Base-by-base conservation (phyloP, 73 alveolate genomes). In the Paramecium pentaurelia region DNA sequence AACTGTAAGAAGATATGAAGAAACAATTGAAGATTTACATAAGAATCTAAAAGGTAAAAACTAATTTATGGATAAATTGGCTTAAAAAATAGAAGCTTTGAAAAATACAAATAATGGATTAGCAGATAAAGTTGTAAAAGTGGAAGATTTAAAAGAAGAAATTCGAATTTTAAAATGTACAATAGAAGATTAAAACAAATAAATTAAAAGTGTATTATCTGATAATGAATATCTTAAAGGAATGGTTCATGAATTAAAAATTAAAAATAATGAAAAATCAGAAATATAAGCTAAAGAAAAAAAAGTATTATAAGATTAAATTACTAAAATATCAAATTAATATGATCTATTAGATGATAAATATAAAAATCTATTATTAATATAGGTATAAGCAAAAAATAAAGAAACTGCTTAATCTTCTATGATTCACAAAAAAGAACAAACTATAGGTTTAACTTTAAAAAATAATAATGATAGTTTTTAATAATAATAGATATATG, bases 1-100 rank as follows among this genome's bases (percentile, higher is more conserved):
- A 80, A 80, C 71, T 28, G 91, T 80, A 8, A 80, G 87, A 45
- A 49, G 51, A 7, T 80, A 80, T 47, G 91, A 80, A 49, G 71
- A 45, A 49, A 44, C 75, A 18, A 80, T 80, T 80, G 91, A 80
- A n/a, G 91, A 80, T 80, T 36, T 80, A 4, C 91, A 80, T 80
- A 80, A 80, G 30, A 80, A 49, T 80, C 16, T 80, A 4, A 80
- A 80, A 42, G 91, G 91, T 10, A 80, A 80, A 27, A 80, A 80
- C n/a, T 22, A 47, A 42, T 80, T 80, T 44, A 80, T 80, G 91
- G 91, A 80, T 80, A 40, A 80, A 80, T 47, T 80, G 14, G 71
- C 91, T 3, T 64, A 42, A 42, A 80, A 80, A 42, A 80, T 80
- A 18, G 91, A 80, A 47, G 45, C 75, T 45, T 44, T 80, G 10